Base-by-base conservation (phyloP, 805 yeast species). In the Metschnikowia similis region DNA sequence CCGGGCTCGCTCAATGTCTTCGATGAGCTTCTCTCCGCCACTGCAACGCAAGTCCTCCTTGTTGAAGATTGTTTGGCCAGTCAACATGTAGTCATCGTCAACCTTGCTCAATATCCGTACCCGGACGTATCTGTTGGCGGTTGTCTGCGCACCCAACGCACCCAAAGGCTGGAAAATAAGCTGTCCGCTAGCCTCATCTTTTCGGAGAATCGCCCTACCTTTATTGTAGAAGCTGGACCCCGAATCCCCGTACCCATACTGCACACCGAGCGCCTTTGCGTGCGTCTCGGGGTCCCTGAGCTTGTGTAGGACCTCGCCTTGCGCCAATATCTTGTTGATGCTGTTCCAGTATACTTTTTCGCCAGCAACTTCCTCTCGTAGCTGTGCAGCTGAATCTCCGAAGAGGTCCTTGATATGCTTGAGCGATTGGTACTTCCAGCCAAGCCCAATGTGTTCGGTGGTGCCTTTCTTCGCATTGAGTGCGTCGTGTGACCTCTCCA, bases 191-290 rank as follows among this genome's bases (percentile, higher is more conserved):
- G 42, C 43, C 16, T 60, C 51, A 61, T 77, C 67, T 49, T 84
- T 81, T 43, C 81, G 77, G 53, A 90, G 67, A 0, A 86, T 65
- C 0, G 96, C 97, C 39, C 85, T 67, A 2, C 97, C 97, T 55
- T 79, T 77, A 57, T 88, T 91, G 50, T 70, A 72, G 59, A 81
- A 89, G 17, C 74, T 79, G 1, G 96, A 87, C 0, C 98, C 99
- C 0, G 96, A 83, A 65, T 91, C 97, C 14, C 86, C 91, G 69
- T 81, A 92, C 0, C 98, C 98, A 62, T 87, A 94, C 59, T 87
- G 89, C 35, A 92, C 85, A 4, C 92, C 95, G 39, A 91, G 76
- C 8, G 81, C 79, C 16, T 81, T 74, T 0, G 75, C 65, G 32
- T 75, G 74, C 17, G 58, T 63, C 7, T 54, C 28, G 7, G 82